phyloP scores from a whole-genome alignment of 2,329 filamentous ascomycete species.

The Neofusicoccum umdonicola region DNA sequence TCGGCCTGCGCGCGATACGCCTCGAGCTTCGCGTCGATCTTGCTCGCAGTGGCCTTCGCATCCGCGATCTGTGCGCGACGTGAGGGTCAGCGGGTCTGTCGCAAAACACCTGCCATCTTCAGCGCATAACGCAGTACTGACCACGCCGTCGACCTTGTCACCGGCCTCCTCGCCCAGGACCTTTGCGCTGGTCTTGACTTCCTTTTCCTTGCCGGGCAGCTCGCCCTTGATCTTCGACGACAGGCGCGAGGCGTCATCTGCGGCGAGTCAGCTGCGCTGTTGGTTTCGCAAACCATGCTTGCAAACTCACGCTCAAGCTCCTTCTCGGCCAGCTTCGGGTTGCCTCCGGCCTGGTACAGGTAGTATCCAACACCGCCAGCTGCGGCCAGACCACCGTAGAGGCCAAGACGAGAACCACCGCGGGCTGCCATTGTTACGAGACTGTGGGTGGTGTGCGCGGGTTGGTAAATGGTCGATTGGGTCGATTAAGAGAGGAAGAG shows the following conservation, averaged over 20 bases:
- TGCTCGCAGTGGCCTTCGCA: conserved; percentile 52
- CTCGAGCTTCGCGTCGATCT: conserved; percentile 62
- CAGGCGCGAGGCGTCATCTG: conserved; percentile 74
- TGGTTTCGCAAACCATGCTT: neutral
- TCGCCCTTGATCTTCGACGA: conserved; percentile 66
- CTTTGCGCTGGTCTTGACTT: conserved; percentile 65
- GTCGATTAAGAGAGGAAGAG: neutral
- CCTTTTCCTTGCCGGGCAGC: conserved; percentile 60
- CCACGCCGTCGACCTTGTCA: conserved; percentile 58
- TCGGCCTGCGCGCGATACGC: conserved; percentile 56
- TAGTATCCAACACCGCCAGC: conserved; percentile 73
- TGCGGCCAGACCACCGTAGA: neutral
- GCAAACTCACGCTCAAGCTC: conserved; percentile 71
- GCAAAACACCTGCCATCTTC: conserved; percentile 31
- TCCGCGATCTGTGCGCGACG: conserved; percentile 32
- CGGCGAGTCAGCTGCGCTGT: conserved; percentile 20
- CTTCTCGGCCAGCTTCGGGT: conserved; percentile 79
- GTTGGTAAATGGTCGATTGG: neutral
- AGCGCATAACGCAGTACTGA: conserved; percentile 39
- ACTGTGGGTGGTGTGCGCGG: neutral
- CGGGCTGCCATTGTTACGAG: conserved; percentile 15
- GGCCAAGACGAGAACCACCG: neutral
- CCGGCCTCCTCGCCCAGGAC: conserved; percentile 42
- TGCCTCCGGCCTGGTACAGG: conserved; percentile 81
- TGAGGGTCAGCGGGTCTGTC: neutral